phyloP scores from a whole-genome alignment of 106 monocot species.

The Phalaenopsis equestris region DNA sequence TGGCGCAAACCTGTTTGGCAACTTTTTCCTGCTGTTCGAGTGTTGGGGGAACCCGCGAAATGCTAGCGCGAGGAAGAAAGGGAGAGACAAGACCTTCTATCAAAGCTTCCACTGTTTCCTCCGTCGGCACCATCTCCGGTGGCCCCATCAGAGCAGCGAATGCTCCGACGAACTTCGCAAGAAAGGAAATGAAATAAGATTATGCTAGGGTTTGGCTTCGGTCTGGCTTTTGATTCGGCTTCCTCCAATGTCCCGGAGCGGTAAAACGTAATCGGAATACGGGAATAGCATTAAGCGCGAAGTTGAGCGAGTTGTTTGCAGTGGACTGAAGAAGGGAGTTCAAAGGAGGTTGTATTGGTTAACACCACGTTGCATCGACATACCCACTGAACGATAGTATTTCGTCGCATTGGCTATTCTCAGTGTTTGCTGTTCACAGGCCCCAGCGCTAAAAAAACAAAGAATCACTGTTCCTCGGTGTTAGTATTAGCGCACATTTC shows the following conservation, averaged over 20 bases:
- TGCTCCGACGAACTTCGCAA: background rate
- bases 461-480: no score
- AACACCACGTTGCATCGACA: background rate
- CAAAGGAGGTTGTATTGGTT: background rate
- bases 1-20: conserved; percentile 44
- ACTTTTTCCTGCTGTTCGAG: conserved; percentile 32
- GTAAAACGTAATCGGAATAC: background rate
- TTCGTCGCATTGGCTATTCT: background rate
- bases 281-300: background rate
- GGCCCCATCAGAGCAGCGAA: background rate
- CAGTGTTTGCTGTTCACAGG: background rate
- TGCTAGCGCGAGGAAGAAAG: conserved; percentile 23
- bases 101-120: conserved; percentile 54
- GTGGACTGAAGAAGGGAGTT: background rate
- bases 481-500: no score
- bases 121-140: conserved; percentile 19
- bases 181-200: background rate
- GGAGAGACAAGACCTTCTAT: conserved; percentile 47
- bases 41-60: conserved; percentile 4
- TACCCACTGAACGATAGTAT: background rate
- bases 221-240: background rate
- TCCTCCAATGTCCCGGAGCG: background rate
- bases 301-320: background rate
- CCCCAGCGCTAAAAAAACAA: background rate
- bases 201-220: background rate